A percentile compares a stretch with the other conserved stretches of the same genome.
These are phyloP conservation scores for Parietaria judaica DNA, from an alignment of 306 rosid genomes.

Conservation along the genomic window DNA sequence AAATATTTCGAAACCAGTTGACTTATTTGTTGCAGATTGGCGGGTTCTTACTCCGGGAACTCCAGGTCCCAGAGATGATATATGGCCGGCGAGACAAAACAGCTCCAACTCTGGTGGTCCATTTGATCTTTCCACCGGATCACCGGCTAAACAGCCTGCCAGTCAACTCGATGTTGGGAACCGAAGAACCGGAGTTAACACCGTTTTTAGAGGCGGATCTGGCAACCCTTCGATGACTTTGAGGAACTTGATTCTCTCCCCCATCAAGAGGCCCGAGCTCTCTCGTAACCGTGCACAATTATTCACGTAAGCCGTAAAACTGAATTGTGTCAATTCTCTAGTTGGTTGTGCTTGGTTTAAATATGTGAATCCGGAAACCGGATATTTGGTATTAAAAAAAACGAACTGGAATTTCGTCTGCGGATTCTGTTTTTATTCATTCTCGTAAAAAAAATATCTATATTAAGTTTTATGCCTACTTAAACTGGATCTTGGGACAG, in stretches of 20 bases:
- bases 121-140: conserved; percentile 71
- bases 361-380: too few species aligned
- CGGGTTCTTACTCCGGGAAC: conserved; percentile 71
- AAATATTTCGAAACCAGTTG: conserved; percentile 67
- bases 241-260: conserved; percentile 84
- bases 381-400: too few species aligned
- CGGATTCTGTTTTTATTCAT: too few species aligned
- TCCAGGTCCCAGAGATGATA: conserved; percentile 97
- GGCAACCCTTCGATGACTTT: conserved; percentile 73
- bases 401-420: too few species aligned
- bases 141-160: conserved; percentile 62
- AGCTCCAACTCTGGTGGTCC: conserved; percentile 77
- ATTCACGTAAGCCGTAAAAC: conserved; percentile 54
- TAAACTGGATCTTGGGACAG: too few species aligned
- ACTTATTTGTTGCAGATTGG: conserved; percentile 87
- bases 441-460: too few species aligned
- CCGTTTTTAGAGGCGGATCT: conserved; percentile 50
- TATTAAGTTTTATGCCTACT: too few species aligned
- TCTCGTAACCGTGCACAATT: conserved; percentile 76
- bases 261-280: conserved; percentile 91
- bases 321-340: conserved; percentile 6
- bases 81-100: conserved; percentile 88
- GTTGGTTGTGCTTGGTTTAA: background rate
- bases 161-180: conserved; percentile 49
- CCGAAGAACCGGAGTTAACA: conserved; percentile 62